Conservation (phyloP, 2,329 filamentous ascomycete species). For the Ophiostoma sp. region DNA sequence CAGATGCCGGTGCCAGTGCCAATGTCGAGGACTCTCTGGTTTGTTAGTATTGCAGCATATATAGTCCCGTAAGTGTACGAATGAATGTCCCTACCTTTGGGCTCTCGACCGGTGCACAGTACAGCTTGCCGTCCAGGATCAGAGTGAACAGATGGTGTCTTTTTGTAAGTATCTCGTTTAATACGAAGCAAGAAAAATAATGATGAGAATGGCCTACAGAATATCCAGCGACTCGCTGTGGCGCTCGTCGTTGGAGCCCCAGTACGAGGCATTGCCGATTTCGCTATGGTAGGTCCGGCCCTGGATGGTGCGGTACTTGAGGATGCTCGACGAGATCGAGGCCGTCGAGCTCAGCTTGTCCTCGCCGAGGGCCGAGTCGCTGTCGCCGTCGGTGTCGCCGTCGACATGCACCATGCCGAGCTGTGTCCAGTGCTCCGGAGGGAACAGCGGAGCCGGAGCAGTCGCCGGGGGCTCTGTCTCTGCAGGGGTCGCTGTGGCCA, state of each 20-base stretch:
- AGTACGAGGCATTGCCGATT: conserved; percentile 31
- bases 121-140: not conserved
- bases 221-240: conserved; percentile 35
- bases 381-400: conserved; percentile 13
- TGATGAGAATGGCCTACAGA: conserved; percentile 24
- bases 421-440: conserved; percentile 14
- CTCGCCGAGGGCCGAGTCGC: conserved; percentile 19
- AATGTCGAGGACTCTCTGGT: conserved; percentile 40
- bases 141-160: not conserved
- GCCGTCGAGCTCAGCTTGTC: conserved; percentile 28
- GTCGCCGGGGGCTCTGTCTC: not conserved
- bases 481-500: no score
- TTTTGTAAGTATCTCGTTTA: not conserved
- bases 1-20: conserved; percentile 17
- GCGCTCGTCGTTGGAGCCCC: conserved; percentile 33
- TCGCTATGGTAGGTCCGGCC: conserved; percentile 35
- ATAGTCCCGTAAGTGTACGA: not conserved
- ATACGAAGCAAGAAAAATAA: no score
- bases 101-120: not conserved
- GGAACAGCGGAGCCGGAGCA: not conserved
- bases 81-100: not conserved
- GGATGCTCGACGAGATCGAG: conserved; percentile 33
- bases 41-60: not conserved
- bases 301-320: conserved; percentile 33
- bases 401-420: conserved; percentile 9